Percentiles rank a stretch among this genome's conserved stretches.
Conservation (phyloP, 2,329 filamentous ascomycete genomes). For the Grosmannia serpens region DNA sequence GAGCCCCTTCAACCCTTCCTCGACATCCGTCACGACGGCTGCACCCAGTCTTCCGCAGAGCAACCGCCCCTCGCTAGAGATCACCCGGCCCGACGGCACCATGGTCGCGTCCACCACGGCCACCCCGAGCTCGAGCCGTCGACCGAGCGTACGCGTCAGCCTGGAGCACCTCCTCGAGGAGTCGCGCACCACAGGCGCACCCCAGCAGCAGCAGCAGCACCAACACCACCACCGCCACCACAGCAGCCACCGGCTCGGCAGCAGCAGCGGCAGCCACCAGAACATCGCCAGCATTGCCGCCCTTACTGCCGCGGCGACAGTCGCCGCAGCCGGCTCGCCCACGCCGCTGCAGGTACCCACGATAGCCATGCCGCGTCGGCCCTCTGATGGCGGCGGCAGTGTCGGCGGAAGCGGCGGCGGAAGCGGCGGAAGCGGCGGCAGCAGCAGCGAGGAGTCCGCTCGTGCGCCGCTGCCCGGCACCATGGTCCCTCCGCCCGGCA, state of each 20-base stretch:
- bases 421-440: background rate
- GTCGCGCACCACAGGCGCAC: background rate
- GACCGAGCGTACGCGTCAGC: slow-evolving; percentile 3
- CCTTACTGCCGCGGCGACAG: slow-evolving; percentile 4
- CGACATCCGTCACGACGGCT: background rate
- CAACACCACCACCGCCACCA: background rate
- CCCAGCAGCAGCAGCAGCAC: background rate
- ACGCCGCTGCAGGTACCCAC: background rate
- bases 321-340: slow-evolving; percentile 2
- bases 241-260: background rate
- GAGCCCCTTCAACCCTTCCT: background rate
- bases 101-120: background rate
- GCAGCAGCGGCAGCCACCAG: background rate
- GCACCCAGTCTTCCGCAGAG: background rate
- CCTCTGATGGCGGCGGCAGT: background rate
- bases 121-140: slow-evolving; percentile 7
- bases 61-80: background rate
- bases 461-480: background rate
- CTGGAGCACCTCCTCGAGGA: background rate
- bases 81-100: background rate
- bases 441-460: background rate
- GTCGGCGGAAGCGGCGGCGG: background rate
- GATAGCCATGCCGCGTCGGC: background rate
- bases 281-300: slow-evolving; percentile 5
- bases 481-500: background rate